Base-by-base conservation (phyloP, 805 yeast genomes). In the Yamadazyma nakazawae region DNA sequence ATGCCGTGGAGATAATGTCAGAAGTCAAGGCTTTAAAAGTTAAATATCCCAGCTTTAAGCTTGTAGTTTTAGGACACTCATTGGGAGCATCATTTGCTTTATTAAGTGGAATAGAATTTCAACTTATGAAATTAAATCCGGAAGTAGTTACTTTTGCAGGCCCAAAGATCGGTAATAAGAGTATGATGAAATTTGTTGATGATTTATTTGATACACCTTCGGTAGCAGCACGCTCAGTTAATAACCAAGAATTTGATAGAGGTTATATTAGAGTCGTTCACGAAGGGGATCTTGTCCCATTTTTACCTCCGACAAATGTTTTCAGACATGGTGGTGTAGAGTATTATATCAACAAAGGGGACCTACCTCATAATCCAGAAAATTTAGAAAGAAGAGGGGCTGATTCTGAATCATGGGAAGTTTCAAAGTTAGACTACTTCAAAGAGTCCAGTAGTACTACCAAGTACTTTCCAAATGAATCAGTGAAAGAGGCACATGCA, bases 1-100 rank as follows among this genome's bases (percentile, higher is more conserved):
- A 79, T 49, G 67, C 73, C 40, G 63, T 58, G 2, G 54, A 62
- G 10, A 67, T 76, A 30, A 58, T 77, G 31, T 52, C 63, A 9
- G 62, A 57, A 7, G 64, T 82, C 1, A 54, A 63, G 12, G 50
- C 54, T 1, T 54, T 74, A 16, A 59, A 66, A 17, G 48, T 60
- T 10, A 55, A 66, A 16, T 63, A 74, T 55, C 78, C 81, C 0
- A 74, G 70, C 19, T 84, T 81, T 58, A 59, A 68, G 17, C 48
- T 85, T 4, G 70, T 77, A 1, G 71, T 84, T 1, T 68, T 82
- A 1, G 95, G 95, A 0, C 96, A 88, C 62, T 87, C 94, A 0
- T 63, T 87, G 36, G 91, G 90, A 2, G 95, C 84, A 6, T 90
- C 91, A 0, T 61, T 84, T 43, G 84, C 90, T 1, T 63, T 73